phyloP scores from a whole-genome alignment of 768 basidiomycete genomes.

The Lentinula lateritia region DNA sequence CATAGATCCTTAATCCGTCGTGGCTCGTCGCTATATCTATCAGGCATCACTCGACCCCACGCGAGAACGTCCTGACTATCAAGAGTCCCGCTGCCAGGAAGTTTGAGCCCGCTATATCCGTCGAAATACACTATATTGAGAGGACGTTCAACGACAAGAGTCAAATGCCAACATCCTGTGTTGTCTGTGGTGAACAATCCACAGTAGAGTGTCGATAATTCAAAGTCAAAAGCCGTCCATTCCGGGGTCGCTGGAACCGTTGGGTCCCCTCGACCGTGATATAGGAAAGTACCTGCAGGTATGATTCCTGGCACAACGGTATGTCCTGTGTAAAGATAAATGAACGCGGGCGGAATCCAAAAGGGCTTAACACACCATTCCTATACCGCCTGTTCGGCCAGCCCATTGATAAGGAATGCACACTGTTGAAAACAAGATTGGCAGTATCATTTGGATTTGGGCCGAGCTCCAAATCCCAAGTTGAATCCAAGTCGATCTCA shows the following conservation, averaged over 20 bases:
- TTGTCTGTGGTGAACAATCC: not conserved
- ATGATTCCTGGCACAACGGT: slow-evolving; percentile 26
- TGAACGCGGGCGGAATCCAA: not conserved
- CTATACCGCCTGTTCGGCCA: slow-evolving; percentile 1
- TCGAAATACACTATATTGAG: slow-evolving; percentile 28
- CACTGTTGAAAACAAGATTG: slow-evolving; percentile 2
- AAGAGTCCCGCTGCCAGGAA: slow-evolving; percentile 25
- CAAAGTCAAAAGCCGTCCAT: slow-evolving; percentile 29
- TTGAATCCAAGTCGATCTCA: not conserved
- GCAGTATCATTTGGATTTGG: not conserved
- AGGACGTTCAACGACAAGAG: slow-evolving; percentile 18
- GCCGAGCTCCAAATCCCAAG: not conserved
- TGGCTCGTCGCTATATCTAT: slow-evolving; percentile 14
- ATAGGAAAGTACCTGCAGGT: slow-evolving; percentile 29
- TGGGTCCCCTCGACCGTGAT: slow-evolving; percentile 19
- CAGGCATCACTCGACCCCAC: slow-evolving; percentile 20
- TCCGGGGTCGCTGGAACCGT: slow-evolving; percentile 22
- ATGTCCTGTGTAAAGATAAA: slow-evolving; percentile 14
- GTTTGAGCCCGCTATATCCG: slow-evolving; percentile 23
- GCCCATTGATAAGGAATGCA: not conserved
- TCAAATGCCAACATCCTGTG: slow-evolving; percentile 23
- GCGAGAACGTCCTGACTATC: slow-evolving; percentile 30
- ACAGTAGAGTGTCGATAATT: slow-evolving; percentile 26
- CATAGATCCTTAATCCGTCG: slow-evolving; percentile 23
- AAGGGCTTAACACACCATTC: not conserved